Conservation (phyloP, 1,139 yeast genomes). For the Nakaseomyces glabratus region DNA sequence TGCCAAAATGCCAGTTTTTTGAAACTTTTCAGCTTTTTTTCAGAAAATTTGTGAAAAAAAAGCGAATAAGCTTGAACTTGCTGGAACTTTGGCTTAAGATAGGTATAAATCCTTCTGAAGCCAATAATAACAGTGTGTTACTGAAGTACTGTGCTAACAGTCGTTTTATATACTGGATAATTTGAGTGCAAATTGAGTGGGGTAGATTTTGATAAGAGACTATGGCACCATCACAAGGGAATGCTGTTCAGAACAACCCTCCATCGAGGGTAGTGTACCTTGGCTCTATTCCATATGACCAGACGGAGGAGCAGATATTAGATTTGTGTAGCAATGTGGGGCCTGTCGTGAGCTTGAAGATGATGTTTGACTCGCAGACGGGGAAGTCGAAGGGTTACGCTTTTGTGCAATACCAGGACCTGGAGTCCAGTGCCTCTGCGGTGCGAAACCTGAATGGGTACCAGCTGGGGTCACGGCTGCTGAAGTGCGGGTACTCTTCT, state of each 20-base stretch:
- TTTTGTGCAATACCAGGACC: conserved; percentile 65
- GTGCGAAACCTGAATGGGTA: conserved; percentile 80
- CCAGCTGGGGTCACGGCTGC: conserved; percentile 59
- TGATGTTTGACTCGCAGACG: conserved; percentile 78
- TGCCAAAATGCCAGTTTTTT: too few relatives aligned
- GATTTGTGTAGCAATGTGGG: conserved; percentile 43
- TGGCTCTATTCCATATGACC: conserved; percentile 64
- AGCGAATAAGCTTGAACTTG: too few relatives aligned
- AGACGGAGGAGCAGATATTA: conserved; percentile 82
- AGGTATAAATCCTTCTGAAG: too few relatives aligned
- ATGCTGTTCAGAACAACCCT: conserved; percentile 19
- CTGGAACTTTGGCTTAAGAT: too few relatives aligned
- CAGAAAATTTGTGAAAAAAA: too few relatives aligned
- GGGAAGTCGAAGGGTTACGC: conserved; percentile 92
- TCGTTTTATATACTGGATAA: too few relatives aligned
- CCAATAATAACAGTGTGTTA: too few relatives aligned
- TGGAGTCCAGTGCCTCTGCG: conserved; percentile 83
- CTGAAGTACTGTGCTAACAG: too few relatives aligned
- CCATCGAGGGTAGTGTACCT: conserved; percentile 45
- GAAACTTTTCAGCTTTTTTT: too few relatives aligned
- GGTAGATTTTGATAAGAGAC: too few relatives aligned
- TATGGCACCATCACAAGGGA: too few relatives aligned
- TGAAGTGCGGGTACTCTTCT: conserved; percentile 63
- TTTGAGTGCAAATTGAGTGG: too few relatives aligned
- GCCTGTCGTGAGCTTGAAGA: conserved; percentile 67